Evolutionary conservation across 352 stramenopile genomes (phyloP).

Genomic region (Phytophthora pini): DNA sequence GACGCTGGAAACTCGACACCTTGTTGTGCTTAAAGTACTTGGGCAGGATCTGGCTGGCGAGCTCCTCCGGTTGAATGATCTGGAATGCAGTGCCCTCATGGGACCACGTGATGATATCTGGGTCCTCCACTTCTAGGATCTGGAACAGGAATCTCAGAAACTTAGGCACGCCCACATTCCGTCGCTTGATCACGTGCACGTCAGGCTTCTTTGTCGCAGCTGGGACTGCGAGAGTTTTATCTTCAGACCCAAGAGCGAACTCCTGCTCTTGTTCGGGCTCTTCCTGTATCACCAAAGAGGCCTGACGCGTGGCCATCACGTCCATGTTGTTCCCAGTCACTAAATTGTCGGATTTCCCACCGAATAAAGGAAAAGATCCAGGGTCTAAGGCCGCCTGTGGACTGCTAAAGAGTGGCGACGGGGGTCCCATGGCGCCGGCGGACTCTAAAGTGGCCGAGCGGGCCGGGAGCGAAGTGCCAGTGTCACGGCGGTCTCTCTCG

Average conservation of each 20-base stretch:
- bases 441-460: not conserved
- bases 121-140: slow-evolving; percentile 72
- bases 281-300: slow-evolving; percentile 24
- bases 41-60: slow-evolving; percentile 62
- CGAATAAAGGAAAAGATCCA: slow-evolving; percentile 10
- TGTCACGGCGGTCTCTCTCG: slow-evolving; percentile 16
- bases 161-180: slow-evolving; percentile 75
- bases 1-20: slow-evolving; percentile 78
- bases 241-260: not conserved
- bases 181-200: slow-evolving; percentile 47
- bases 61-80: slow-evolving; percentile 67
- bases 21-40: slow-evolving; percentile 88
- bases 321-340: slow-evolving; percentile 1
- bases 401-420: slow-evolving; percentile 9
- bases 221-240: not conserved
- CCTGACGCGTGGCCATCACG: slow-evolving; percentile 27
- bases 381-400: not conserved
- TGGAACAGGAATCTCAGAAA: slow-evolving; percentile 76
- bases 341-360: slow-evolving; percentile 20
- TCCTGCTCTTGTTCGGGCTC: slow-evolving; percentile 38
- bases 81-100: slow-evolving; percentile 77
- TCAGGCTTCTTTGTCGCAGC: slow-evolving; percentile 13
- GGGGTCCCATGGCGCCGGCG: slow-evolving; percentile 1
- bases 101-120: slow-evolving; percentile 65
- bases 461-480: not conserved